Evolutionary conservation across 208 protist genomes (phyloP).

Genomic region (Hexamita inflata): DNA sequence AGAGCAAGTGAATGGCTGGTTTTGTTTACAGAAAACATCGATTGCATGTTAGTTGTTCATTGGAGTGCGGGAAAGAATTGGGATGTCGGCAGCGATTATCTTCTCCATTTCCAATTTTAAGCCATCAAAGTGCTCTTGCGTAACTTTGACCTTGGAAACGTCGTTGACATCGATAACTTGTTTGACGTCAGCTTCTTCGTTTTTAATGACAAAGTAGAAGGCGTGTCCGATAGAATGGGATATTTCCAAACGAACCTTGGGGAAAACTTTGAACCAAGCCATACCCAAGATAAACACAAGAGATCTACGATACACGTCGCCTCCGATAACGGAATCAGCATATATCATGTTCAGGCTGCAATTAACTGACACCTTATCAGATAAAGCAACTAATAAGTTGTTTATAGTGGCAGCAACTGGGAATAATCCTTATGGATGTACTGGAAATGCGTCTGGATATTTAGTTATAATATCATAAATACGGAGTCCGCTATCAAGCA

Average conservation of each 20-base stretch:
- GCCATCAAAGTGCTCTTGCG: slow-evolving; percentile 1
- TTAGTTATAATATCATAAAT: slow-evolving; percentile 7
- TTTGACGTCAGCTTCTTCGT: neutral
- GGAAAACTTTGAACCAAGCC: slow-evolving; percentile 27
- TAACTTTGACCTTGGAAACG: neutral
- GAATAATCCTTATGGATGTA: neutral
- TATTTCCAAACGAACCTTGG: slow-evolving; percentile 7
- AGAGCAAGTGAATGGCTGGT: neutral
- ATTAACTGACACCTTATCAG: slow-evolving; percentile 2
- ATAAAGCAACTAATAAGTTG: slow-evolving; percentile 14
- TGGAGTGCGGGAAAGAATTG: slow-evolving; percentile 1
- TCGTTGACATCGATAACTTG: neutral
- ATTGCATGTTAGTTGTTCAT: slow-evolving; percentile 23
- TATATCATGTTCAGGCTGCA: neutral
- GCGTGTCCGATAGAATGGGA: slow-evolving; percentile 38
- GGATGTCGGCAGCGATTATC: slow-evolving; percentile 4
- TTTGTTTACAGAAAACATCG: slow-evolving; percentile 16
- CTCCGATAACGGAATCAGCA: slow-evolving; percentile 1
- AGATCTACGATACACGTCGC: slow-evolving; percentile 18
- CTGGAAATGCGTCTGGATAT: slow-evolving; percentile 17
- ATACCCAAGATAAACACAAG: slow-evolving; percentile 37
- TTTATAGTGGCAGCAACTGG: neutral
- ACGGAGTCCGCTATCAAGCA: too few species aligned
- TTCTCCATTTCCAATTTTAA: slow-evolving; percentile 19
- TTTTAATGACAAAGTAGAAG: slow-evolving; percentile 7